Base-by-base conservation (phyloP, 495 filamentous ascomycete genomes). In the Penicillium lividum region DNA sequence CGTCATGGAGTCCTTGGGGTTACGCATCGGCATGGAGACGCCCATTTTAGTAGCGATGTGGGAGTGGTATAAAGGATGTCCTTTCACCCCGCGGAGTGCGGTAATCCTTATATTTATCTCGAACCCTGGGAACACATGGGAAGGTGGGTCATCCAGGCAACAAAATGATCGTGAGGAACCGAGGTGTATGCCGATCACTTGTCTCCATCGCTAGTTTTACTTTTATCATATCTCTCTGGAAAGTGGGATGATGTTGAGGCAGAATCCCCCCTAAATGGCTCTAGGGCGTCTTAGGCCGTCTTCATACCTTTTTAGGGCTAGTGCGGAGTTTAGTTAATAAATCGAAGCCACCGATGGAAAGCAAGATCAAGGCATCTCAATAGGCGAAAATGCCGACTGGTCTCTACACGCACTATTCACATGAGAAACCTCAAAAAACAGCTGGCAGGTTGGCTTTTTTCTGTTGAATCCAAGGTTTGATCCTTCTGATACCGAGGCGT, bases 1-100 rank as follows among this genome's bases (percentile, higher is more conserved):
- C 55, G 67, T 73, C 70, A 77, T 76, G 2, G 73, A 76, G 62
- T 77, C 75, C 54, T 75, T 77, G 7, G 73, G 38, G 15, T 40
- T 40, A 40, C 38, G 38, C 38, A 16, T 40, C 13, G 38, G 38
- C 38, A 16, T 40, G 38, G 38, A 5, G 15, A 15, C 38, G 38
- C 4, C 38, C 38, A 40, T 40, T 40, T 40, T 40, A 7, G 13
- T 13, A 40, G 38, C 38, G 11, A 13, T 38, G 13, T 40, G 4
- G 33, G 13, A 11, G 8, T 3, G 9, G 33, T 36, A 36, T 36
- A 11, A 36, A 36, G 3, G 33, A 36, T 36, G 8, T 11, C 13
- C 33, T 36, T 33, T 33, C 30, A 36, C 33, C 33, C 33, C 38
- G 5, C 38, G 38, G 38, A 40, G 38, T 4, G 13, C 15, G 13